A percentile compares a stretch with the other conserved stretches of the same genome.
These are phyloP conservation scores for Trichoderma oligosporum DNA, from an alignment of 2,329 filamentous ascomycete genomes.

Conservation along the genomic window DNA sequence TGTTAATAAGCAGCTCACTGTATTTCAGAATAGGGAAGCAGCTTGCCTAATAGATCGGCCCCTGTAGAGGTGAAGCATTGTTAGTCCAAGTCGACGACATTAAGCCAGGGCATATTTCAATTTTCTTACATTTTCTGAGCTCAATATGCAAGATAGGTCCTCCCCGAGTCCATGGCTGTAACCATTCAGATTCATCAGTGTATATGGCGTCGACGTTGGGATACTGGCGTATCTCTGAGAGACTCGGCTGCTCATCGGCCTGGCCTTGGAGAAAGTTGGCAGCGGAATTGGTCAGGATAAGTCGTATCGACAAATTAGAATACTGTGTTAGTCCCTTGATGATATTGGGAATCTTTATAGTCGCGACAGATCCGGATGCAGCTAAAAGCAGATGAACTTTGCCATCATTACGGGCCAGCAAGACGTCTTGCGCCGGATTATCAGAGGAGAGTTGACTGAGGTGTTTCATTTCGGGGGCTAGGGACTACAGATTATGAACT, in stretches of 20 bases:
- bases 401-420: slow-evolving; percentile 35
- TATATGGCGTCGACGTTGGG: slow-evolving; percentile 79
- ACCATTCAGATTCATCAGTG: slow-evolving; percentile 83
- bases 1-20: background rate
- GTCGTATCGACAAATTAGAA: slow-evolving; percentile 69
- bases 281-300: slow-evolving; percentile 74
- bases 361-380: slow-evolving; percentile 64
- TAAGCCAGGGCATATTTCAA: rapidly evolving
- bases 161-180: slow-evolving; percentile 69
- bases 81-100: background rate
- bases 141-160: slow-evolving; percentile 88
- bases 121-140: slow-evolving; percentile 54
- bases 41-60: slow-evolving; percentile 59
- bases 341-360: slow-evolving; percentile 75
- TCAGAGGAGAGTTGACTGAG: background rate
- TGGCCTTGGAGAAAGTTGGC: slow-evolving; percentile 73
- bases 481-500: background rate
- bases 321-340: slow-evolving; percentile 52
- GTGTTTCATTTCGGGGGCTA: background rate
- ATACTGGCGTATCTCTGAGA: slow-evolving; percentile 55
- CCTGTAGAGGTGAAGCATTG: background rate
- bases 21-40: background rate
- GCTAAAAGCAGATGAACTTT: slow-evolving; percentile 44
- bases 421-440: slow-evolving; percentile 33
- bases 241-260: slow-evolving; percentile 68